Base-by-base conservation (phyloP, 2,329 filamentous ascomycete genomes). In the Colletotrichum viniferum region DNA sequence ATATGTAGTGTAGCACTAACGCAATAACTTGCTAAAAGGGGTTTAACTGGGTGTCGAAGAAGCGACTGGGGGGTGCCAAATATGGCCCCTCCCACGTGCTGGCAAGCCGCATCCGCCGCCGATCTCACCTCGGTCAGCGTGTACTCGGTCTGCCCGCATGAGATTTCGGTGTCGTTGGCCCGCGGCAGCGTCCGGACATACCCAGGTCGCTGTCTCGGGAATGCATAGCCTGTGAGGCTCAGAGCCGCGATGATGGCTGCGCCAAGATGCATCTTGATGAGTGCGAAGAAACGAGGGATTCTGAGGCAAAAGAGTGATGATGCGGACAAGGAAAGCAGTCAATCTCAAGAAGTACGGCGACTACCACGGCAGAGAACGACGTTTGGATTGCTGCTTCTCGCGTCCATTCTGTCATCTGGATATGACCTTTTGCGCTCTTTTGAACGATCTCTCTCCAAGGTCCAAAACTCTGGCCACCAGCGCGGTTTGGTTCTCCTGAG, bases 71-170 rank as follows among this genome's bases (percentile, higher is more conserved):
- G n/a, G 30, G 30, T 32, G 30, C 30, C 5, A 9, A 32, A 32
- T 32, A 32, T 1, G 12, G 30, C 30, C n/a, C n/a, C n/a, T n/a
- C n/a, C 76, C 80, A 90, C 87, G 79, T 90, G 87, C 24, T 83
- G 80, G 84, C 88, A 92, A 4, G 89, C 90, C 62, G 87, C 84
- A 71, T 86, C 83, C 55, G 87, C 81, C 52, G 92, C 91, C 12
- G 85, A 82, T 77, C 82, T 84, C 64, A 92, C 87, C 73, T 88
- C 85, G 66, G 81, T 81, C 61, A 85, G 83, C 65, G 84, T 86
- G 85, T 93, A 93, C 82, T 84, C 87, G 61, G 81, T 86, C 68
- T 82, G 86, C 71, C 91, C 90, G 81, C 92, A 93, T 64, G 86
- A 48, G 52, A 74, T 76, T 32, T 55, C 60, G 34, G 38, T 65